Evolutionary conservation across 2,329 filamentous ascomycete species (phyloP).

Genomic region (Xylaria sp.): DNA sequence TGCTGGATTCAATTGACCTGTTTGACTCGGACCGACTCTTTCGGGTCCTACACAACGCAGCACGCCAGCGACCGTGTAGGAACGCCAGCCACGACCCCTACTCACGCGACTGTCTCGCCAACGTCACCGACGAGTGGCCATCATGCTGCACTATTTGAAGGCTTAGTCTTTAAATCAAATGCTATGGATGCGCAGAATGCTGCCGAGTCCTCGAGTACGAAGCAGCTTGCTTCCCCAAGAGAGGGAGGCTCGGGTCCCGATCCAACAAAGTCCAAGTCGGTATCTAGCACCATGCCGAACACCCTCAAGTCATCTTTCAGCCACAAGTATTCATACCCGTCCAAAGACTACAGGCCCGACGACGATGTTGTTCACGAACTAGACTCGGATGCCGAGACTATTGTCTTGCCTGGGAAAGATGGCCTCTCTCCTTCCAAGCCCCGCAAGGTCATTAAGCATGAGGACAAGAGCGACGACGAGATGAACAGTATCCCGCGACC

Average conservation of each 20-base stretch:
- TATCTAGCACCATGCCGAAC: constrained; percentile 23
- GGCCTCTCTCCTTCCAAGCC: constrained; percentile 59
- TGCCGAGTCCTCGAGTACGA: constrained; percentile 57
- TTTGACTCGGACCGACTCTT: constrained; percentile 15
- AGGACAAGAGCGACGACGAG: constrained; percentile 56
- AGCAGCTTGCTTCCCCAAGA: constrained; percentile 51
- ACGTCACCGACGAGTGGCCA: constrained; percentile 42
- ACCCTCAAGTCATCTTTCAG: constrained; percentile 20
- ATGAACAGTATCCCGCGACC: constrained; percentile 34
- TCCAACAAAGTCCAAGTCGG: constrained; percentile 30
- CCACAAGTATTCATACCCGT: constrained; percentile 24
- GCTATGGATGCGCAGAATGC: constrained; percentile 66
- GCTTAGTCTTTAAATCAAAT: constrained; percentile 50
- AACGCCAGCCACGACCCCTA: neutral
- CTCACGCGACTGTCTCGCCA: constrained; percentile 19
- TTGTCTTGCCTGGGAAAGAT: constrained; percentile 61
- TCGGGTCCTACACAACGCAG: constrained; percentile 11
- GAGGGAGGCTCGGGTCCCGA: constrained; percentile 37
- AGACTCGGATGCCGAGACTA: constrained; percentile 68
- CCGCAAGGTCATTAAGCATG: constrained; percentile 59
- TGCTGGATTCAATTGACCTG: constrained; percentile 9
- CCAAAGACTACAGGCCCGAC: constrained; percentile 35
- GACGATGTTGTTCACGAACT: constrained; percentile 47
- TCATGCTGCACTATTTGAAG: constrained; percentile 53
- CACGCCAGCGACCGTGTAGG: constrained; percentile 8